Conservation (phyloP, 331 rosid genomes). For the Quercus tomentella region DNA sequence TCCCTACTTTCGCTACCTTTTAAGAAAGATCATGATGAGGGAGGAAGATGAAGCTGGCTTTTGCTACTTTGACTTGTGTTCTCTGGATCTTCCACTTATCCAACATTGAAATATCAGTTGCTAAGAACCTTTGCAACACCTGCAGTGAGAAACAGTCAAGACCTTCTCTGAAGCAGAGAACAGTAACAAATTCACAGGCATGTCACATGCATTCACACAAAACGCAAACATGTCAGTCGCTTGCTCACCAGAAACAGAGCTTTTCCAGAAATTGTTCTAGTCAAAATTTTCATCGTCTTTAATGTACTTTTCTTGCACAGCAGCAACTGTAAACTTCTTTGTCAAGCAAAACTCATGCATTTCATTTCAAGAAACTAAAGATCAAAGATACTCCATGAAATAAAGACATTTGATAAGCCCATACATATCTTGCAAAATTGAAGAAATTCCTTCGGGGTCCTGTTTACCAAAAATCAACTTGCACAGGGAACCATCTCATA, state of each 20-base stretch:
- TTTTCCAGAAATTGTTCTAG: slow-evolving; percentile 17
- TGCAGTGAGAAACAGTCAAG: neutral
- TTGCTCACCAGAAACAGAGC: slow-evolving; percentile 3
- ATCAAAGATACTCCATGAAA: neutral
- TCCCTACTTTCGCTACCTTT: neutral
- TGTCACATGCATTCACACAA: neutral
- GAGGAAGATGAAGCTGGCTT: neutral
- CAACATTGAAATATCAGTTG: neutral
- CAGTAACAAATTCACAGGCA: neutral
- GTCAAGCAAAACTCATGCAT: slow-evolving; percentile 43
- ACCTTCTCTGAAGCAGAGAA: neutral
- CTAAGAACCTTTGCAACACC: neutral
- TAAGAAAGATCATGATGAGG: neutral
- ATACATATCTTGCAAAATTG: neutral
- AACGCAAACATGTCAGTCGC: neutral
- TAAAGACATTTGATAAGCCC: no score
- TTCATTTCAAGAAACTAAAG: neutral
- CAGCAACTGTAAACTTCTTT: slow-evolving; percentile 73
- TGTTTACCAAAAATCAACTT: neutral
- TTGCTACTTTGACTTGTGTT: neutral
- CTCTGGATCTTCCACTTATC: neutral
- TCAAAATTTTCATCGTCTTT: slow-evolving; percentile 58
- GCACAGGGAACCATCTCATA: neutral
- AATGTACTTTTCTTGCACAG: slow-evolving; percentile 80
- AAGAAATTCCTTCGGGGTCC: neutral